These are phyloP conservation scores for Combretum micranthum DNA, from an alignment of 345 rosid genomes.

Conservation along the genomic window DNA sequence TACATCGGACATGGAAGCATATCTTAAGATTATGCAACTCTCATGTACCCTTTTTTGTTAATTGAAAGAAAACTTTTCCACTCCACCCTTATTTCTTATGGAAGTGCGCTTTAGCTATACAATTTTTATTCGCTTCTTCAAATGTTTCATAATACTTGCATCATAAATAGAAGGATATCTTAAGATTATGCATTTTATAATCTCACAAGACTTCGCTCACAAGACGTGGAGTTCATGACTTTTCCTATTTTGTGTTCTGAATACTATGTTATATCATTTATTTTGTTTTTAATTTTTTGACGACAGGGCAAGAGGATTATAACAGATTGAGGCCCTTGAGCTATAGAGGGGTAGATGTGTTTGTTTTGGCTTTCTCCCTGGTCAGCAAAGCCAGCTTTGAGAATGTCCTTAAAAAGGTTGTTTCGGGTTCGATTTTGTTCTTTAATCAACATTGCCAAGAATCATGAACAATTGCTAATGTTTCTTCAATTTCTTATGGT, in stretches of 20 bases:
- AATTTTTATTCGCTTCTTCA: no score
- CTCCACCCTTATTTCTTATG: no score
- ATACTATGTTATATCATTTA: background rate
- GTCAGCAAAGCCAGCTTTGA: slow-evolving; percentile 96
- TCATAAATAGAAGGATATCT: no score
- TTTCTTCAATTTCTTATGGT: slow-evolving; percentile 3
- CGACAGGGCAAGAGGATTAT: slow-evolving; percentile 93
- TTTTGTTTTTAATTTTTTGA: slow-evolving; percentile 1
- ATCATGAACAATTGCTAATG: background rate
- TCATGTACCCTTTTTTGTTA: no score
- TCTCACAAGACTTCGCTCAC: no score
- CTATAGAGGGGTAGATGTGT: slow-evolving; percentile 95
- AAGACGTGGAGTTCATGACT: background rate
- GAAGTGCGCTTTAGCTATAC: no score
- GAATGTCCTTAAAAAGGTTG: slow-evolving; percentile 85
- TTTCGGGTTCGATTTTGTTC: background rate
- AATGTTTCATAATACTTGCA: no score
- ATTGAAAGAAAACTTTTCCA: no score
- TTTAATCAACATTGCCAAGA: background rate
- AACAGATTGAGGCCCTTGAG: slow-evolving; percentile 94
- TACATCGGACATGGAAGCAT: no score
- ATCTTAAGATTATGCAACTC: no score
- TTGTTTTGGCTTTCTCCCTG: slow-evolving; percentile 91
- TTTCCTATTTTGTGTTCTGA: background rate
- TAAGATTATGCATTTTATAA: no score